A percentile compares a stretch with the other conserved stretches of the same genome.
phyloP scores from a whole-genome alignment of 2,329 filamentous ascomycete species.

The Pseudocercospora pini-densiflorae region DNA sequence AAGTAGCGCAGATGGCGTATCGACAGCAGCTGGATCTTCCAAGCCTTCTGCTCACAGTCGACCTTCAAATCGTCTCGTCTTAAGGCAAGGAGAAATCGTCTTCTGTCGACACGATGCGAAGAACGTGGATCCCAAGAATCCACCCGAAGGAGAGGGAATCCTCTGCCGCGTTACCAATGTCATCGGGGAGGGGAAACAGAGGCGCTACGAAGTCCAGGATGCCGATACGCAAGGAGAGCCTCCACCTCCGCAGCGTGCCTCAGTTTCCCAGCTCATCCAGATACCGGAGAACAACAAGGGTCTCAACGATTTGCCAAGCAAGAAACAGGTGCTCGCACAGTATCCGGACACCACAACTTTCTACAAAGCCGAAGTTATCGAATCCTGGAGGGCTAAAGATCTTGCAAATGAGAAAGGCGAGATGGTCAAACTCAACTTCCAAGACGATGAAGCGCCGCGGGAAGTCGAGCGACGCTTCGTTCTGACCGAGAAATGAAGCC shows the following conservation, averaged over 20 bases:
- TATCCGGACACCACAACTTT: constrained; percentile 60
- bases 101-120: constrained; percentile 53
- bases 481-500: constrained; percentile 41
- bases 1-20: constrained; percentile 49
- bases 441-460: constrained; percentile 54
- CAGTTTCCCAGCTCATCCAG: constrained; percentile 54
- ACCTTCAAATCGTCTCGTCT: constrained; percentile 36
- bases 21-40: constrained; percentile 29
- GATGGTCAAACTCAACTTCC: constrained; percentile 51
- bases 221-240: constrained; percentile 44
- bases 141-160: constrained; percentile 55
- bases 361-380: constrained; percentile 56
- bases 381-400: constrained; percentile 46
- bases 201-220: constrained; percentile 59
- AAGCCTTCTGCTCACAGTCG: constrained; percentile 37
- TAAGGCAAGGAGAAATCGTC: constrained; percentile 52
- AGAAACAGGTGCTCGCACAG: constrained; percentile 53
- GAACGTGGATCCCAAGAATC: constrained; percentile 33
- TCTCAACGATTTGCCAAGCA: constrained; percentile 47
- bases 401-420: constrained; percentile 35
- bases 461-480: constrained; percentile 58
- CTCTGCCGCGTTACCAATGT: constrained; percentile 56
- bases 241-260: constrained; percentile 45
- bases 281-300: constrained; percentile 46
- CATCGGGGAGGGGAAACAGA: constrained; percentile 59